A percentile compares a stretch with the other conserved stretches of the same genome.
These are phyloP conservation scores for Irpex sp. DNA, from an alignment of 1,284 basidiomycete genomes.

Conservation along the genomic window DNA sequence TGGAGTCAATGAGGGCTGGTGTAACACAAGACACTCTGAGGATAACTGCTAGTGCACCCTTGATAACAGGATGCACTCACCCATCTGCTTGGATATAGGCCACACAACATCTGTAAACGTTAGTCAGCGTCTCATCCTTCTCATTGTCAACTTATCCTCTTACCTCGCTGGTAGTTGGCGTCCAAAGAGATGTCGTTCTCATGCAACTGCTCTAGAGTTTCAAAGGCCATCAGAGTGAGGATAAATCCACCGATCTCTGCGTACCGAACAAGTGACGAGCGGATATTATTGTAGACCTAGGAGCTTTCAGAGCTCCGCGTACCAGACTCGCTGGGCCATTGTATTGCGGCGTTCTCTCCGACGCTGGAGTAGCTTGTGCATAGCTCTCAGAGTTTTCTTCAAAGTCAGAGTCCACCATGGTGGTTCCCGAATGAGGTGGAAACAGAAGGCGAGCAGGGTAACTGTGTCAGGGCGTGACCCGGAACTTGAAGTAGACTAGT, in stretches of 20 bases:
- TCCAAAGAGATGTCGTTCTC: slow-evolving; percentile 59
- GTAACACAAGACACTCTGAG: background rate
- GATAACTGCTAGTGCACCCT: background rate
- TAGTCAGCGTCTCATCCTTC: background rate
- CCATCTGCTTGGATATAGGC: slow-evolving; percentile 36
- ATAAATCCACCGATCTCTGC: slow-evolving; percentile 1
- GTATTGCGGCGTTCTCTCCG: too few relatives aligned
- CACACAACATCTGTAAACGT: slow-evolving; percentile 59
- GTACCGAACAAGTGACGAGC: slow-evolving; percentile 63
- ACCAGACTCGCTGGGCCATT: slow-evolving; percentile 25
- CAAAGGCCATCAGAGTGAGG: background rate
- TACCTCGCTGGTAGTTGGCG: slow-evolving; percentile 74
- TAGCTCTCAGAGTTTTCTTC: too few relatives aligned
- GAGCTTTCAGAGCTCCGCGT: slow-evolving; percentile 51
- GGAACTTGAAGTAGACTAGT: too few relatives aligned
- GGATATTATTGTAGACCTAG: slow-evolving; percentile 65
- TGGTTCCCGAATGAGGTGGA: too few relatives aligned
- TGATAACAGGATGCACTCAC: slow-evolving; percentile 10
- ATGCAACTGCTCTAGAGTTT: slow-evolving; percentile 52
- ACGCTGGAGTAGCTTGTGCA: too few relatives aligned
- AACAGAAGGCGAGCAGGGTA: too few relatives aligned
- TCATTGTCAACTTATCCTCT: background rate
- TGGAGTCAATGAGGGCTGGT: slow-evolving; percentile 47
- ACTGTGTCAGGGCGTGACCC: too few relatives aligned
- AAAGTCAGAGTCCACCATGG: too few relatives aligned